These are phyloP conservation scores for Apiosordaria backusii DNA, from an alignment of 495 filamentous ascomycete species.

Conservation along the genomic window DNA sequence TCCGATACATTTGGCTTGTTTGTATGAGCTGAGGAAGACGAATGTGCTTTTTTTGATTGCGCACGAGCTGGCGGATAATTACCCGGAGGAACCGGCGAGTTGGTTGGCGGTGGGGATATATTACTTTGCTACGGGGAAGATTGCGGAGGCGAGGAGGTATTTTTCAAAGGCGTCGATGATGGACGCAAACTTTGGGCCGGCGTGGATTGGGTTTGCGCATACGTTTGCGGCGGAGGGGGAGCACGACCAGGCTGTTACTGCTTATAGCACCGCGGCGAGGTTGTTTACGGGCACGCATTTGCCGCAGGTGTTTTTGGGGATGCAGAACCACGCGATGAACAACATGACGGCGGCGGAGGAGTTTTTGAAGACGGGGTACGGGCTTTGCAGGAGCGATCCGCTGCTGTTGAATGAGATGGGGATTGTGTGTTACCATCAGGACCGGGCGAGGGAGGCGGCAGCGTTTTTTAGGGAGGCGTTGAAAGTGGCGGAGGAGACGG, in stretches of 20 bases:
- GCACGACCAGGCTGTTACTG: conserved; percentile 96
- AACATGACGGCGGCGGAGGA: conserved; percentile 95
- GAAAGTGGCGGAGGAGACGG: conserved; percentile 69
- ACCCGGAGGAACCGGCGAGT: conserved; percentile 83
- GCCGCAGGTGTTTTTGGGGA: conserved; percentile 92
- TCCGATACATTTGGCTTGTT: conserved; percentile 85
- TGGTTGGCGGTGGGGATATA: conserved; percentile 95
- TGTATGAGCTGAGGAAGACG: conserved; percentile 81
- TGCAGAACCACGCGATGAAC: conserved; percentile 95
- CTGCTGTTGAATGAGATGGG: conserved; percentile 93
- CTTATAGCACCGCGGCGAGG: conserved; percentile 92
- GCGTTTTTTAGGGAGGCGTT: conserved; percentile 72
- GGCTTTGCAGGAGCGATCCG: conserved; percentile 73
- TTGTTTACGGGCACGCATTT: conserved; percentile 97
- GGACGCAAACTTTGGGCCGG: conserved; percentile 95
- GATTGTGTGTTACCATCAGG: conserved; percentile 89
- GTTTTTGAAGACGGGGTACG: conserved; percentile 84
- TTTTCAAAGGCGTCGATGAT: conserved; percentile 97
- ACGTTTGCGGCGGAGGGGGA: conserved; percentile 99
- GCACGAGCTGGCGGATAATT: conserved; percentile 90
- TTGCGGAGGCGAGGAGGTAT: conserved; percentile 89
- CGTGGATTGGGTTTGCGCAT: conserved; percentile 99
- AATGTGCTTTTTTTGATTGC: conserved; percentile 88
- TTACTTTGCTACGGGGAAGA: conserved; percentile 83
- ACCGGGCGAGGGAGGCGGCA: conserved; percentile 67